These are phyloP conservation scores for Pleurostoma richardsiae DNA, from an alignment of 2,329 filamentous ascomycete species.

Conservation along the genomic window DNA sequence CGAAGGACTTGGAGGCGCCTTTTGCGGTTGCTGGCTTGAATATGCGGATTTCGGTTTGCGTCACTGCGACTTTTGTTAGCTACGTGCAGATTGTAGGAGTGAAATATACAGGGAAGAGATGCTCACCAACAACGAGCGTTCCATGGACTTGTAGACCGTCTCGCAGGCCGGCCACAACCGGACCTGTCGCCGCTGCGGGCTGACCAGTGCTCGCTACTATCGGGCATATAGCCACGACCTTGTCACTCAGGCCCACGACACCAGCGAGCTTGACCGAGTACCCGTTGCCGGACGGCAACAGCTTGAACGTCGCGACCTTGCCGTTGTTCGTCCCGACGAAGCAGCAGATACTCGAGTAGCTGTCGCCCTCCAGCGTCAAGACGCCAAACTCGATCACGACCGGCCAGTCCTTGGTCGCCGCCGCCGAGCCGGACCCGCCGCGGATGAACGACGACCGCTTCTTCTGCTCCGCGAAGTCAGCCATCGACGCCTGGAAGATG, in stretches of 20 bases:
- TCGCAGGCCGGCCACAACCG: conserved; percentile 69
- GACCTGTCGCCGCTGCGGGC: conserved; percentile 69
- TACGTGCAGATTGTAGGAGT: background rate
- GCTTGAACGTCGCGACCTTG: conserved; percentile 82
- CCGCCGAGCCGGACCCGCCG: conserved; percentile 41
- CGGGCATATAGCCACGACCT: conserved; percentile 70
- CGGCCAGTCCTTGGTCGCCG: conserved; percentile 62
- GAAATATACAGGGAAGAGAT: background rate
- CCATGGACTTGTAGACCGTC: conserved; percentile 74
- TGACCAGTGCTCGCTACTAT: conserved; percentile 75
- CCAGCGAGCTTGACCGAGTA: conserved; percentile 73
- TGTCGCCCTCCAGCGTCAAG: conserved; percentile 88
- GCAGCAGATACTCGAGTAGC: conserved; percentile 89
- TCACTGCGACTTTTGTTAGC: conserved; percentile 38
- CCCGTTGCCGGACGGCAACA: conserved; percentile 68
- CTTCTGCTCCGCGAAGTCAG: conserved; percentile 70
- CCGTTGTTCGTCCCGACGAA: conserved; percentile 87
- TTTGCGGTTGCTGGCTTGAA: conserved; percentile 82
- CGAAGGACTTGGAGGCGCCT: conserved; percentile 88
- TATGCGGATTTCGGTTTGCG: conserved; percentile 72
- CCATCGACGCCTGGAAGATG: conserved; percentile 69
- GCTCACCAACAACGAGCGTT: conserved; percentile 67
- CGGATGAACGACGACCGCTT: conserved; percentile 71
- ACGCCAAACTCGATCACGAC: conserved; percentile 86
- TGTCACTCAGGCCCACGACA: conserved; percentile 59